Percentiles rank a stretch among this genome's conserved stretches.
Evolutionary conservation across 495 filamentous ascomycete genomes (phyloP).

Genomic region (Aeminium ludgeri): DNA sequence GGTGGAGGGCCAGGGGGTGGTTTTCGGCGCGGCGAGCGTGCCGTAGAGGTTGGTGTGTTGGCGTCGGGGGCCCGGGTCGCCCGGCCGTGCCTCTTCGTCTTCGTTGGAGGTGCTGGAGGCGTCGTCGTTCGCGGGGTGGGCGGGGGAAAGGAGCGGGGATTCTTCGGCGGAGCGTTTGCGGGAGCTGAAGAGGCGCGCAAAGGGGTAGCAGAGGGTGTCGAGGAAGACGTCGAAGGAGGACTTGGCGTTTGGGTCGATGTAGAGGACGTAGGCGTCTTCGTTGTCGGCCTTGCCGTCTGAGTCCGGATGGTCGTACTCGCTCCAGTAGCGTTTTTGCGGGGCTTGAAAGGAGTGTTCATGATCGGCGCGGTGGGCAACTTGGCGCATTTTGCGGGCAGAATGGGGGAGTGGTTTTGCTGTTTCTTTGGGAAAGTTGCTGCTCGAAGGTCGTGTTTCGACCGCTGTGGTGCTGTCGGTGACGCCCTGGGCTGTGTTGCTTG

Average conservation of each 20-base stretch:
- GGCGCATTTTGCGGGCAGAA: conserved; percentile 18
- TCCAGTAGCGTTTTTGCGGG: conserved; percentile 20
- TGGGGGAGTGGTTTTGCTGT: conserved; percentile 3
- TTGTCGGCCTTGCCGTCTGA: conserved; percentile 11
- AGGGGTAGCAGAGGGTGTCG: conserved; percentile 5
- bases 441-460: conserved; percentile 7
- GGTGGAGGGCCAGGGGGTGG: background rate
- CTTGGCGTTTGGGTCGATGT: conserved; percentile 23
- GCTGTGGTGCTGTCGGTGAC: conserved; percentile 15
- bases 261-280: conserved; percentile 20
- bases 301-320: conserved; percentile 26
- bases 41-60: background rate
- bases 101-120: background rate
- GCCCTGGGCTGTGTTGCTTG: background rate
- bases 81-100: conserved; percentile 2
- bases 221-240: conserved; percentile 11
- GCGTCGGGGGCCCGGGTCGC: conserved; percentile 1
- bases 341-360: background rate
- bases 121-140: conserved; percentile 2
- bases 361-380: conserved; percentile 3
- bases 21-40: background rate
- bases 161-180: background rate
- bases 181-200: conserved; percentile 6
- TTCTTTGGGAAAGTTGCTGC: background rate
- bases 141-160: background rate